These are phyloP conservation scores for Aspergillus niger DNA, from an alignment of 2,329 filamentous ascomycete genomes.

Conservation along the genomic window DNA sequence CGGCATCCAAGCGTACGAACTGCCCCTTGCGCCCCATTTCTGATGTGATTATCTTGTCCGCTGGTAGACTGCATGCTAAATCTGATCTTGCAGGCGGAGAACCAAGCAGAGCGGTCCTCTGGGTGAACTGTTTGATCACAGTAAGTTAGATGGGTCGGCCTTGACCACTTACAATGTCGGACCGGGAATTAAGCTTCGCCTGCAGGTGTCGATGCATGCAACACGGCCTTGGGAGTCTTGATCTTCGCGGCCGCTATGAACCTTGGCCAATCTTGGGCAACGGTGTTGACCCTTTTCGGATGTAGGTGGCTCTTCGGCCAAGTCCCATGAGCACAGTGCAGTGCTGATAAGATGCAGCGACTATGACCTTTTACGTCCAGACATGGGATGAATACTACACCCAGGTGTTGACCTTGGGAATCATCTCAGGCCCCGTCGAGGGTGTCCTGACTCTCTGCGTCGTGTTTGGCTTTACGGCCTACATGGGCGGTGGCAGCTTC, in stretches of 20 bases:
- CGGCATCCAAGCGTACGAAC: constrained; percentile 79
- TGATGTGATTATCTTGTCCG: background rate
- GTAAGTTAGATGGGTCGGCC: constrained; percentile 43
- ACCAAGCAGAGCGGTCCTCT: constrained; percentile 91
- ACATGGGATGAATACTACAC: constrained; percentile 99
- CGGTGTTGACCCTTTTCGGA: constrained; percentile 78
- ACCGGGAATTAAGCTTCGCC: background rate
- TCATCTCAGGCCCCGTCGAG: constrained; percentile 93
- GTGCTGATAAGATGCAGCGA: constrained; percentile 52
- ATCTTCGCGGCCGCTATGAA: constrained; percentile 93
- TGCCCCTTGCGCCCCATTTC: constrained; percentile 26
- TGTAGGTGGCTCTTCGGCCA: constrained; percentile 54
- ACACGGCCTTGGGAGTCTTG: constrained; percentile 89
- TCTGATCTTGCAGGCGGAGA: constrained; percentile 61
- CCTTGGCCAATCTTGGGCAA: constrained; percentile 88
- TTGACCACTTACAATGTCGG: background rate
- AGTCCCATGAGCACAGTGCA: background rate
- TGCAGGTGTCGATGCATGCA: constrained; percentile 81
- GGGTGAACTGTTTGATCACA: constrained; percentile 96
- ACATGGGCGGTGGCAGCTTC: constrained; percentile 84
- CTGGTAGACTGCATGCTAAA: constrained; percentile 12
- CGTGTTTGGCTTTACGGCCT: constrained; percentile 81
- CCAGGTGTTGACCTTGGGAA: constrained; percentile 86
- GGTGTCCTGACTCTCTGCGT: constrained; percentile 81
- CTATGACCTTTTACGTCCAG: constrained; percentile 96